Conservation (phyloP, 495 filamentous ascomycete genomes). For the Penicillium fimorum region DNA sequence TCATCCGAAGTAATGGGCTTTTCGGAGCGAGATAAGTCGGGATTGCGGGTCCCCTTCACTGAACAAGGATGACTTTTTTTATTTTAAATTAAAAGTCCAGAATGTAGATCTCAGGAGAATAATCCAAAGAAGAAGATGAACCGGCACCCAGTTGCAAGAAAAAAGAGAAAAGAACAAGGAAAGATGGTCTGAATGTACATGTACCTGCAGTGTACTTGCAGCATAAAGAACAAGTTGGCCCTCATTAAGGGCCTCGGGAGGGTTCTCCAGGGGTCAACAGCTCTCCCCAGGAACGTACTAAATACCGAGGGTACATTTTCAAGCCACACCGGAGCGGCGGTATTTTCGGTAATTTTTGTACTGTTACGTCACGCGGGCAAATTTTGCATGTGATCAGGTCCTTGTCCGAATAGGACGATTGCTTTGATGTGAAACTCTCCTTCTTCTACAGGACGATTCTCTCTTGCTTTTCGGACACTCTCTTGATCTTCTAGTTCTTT, state of each 20-base stretch:
- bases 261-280: slow-evolving; percentile 13
- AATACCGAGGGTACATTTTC: slow-evolving; percentile 7
- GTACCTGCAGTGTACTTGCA: slow-evolving; percentile 7
- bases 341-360: slow-evolving; percentile 34
- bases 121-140: slow-evolving; percentile 10
- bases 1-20: slow-evolving; percentile 13
- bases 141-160: not conserved
- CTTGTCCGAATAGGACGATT: slow-evolving; percentile 13
- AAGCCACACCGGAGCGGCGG: slow-evolving; percentile 7
- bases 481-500: slow-evolving; percentile 2
- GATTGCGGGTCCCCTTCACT: slow-evolving; percentile 10
- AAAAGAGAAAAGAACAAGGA: too few relatives aligned
- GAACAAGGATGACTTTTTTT: slow-evolving; percentile 13
- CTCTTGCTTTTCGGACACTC: slow-evolving; percentile 5
- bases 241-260: slow-evolving; percentile 11
- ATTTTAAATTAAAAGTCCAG: slow-evolving; percentile 3
- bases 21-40: slow-evolving; percentile 7
- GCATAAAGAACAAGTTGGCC: not conserved
- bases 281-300: slow-evolving; percentile 7
- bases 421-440: slow-evolving; percentile 15
- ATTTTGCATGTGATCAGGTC: slow-evolving; percentile 46
- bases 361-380: slow-evolving; percentile 26
- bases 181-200: not conserved
- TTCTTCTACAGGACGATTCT: slow-evolving; percentile 9
- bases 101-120: slow-evolving; percentile 15